Percentiles rank a stretch among this genome's conserved stretches.
Conservation (phyloP, 768 basidiomycete genomes). For the Mrakia gelida region DNA sequence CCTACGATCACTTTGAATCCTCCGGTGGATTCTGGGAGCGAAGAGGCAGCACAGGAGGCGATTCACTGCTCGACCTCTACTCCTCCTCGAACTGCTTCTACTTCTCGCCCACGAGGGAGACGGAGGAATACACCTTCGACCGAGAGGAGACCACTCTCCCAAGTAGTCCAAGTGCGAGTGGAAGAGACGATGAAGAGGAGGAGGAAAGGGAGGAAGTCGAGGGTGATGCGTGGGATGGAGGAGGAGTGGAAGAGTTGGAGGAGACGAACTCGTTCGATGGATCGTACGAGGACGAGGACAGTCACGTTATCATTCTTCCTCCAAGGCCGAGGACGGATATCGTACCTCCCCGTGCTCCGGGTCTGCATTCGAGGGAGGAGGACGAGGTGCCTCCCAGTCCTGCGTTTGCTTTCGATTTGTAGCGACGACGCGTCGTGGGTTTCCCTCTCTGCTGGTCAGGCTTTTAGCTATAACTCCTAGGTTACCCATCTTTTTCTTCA, state of each 20-base stretch:
- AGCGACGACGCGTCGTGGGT: neutral
- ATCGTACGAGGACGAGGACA: too few species aligned
- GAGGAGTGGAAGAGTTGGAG: neutral
- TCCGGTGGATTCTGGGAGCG: neutral
- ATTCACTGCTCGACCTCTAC: neutral
- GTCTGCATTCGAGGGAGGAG: neutral
- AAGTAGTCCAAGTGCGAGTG: neutral
- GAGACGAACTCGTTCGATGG: neutral
- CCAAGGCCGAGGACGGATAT: neutral
- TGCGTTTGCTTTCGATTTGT: neutral
- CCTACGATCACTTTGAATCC: neutral
- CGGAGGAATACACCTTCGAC: neutral
- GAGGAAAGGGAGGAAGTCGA: neutral
- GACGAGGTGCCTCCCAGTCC: neutral
- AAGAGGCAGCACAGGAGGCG: neutral
- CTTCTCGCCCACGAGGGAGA: neutral
- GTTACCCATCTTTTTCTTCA: neutral
- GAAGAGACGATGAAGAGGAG: neutral
- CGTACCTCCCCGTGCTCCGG: neutral
- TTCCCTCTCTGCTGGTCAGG: neutral
- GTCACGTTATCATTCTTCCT: neutral
- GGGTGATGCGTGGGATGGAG: neutral
- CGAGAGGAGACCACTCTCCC: neutral
- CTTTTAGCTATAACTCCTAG: neutral
- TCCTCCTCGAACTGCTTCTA: neutral